Base-by-base conservation (phyloP, 495 filamentous ascomycete species). In the Xylaria acuta region DNA sequence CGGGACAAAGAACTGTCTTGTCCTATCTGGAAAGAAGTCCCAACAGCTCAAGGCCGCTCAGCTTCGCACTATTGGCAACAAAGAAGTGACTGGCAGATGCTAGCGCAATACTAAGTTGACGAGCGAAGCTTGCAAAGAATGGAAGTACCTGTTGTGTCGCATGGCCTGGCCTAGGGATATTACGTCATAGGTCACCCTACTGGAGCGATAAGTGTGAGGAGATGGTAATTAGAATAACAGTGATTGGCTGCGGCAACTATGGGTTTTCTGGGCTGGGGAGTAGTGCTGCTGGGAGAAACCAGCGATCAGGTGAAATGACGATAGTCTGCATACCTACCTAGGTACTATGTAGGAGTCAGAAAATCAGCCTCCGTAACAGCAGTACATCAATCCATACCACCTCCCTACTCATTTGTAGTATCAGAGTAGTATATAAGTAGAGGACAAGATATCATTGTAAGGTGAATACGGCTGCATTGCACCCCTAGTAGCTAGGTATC, bases 41-140 rank as follows among this genome's bases (percentile, higher is more conserved):
- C 27, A 12, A 9, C 1, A 34, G 63, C 25, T 22, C 5, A 20
- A 49, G 16, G 1, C 41, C 27, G 16, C 20, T 16, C 41, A 32
- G 0, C 27, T 45, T 47, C 18, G 36, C 63, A 47, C 18, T 49
- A n/a, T 14, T 34, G n/a, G 18, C 27, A 49, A 20, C 27, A 65
- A 45, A 30, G 22, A n/a, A 64, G 62, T 64, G 14, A 64, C 62
- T 22, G n/a, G 38, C 12, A 22, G 12, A 43, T 43, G 60, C 22
- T 64, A 64, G 60, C 22, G 22, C 30, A 30, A 11, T 64, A 64
- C 60, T n/a, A n/a, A n/a, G n/a, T 43, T 43, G 38, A 43, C 60
- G 38, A 43, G 43, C 8, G 38, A 41, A 30, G 59, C n/a, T 64
- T 12, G 14, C n/a, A 30, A 47, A 45, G 38, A n/a, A n/a, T n/a